A percentile compares a stretch with the other conserved stretches of the same genome.
Conservation (phyloP, 2,329 filamentous ascomycete species). For the Cordyceps tenuipes region DNA sequence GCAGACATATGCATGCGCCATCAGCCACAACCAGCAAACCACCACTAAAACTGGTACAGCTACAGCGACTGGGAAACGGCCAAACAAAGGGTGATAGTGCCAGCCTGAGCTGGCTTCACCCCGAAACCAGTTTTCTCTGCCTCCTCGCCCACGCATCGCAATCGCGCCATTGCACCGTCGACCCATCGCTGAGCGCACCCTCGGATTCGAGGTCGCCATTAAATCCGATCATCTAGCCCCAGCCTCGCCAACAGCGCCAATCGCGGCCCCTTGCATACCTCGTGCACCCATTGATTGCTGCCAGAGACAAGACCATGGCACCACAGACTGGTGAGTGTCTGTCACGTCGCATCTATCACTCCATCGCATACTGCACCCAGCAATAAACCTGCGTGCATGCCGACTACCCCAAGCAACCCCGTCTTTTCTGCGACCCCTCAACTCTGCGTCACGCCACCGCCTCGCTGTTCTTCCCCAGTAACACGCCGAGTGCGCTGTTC, state of each 20-base stretch:
- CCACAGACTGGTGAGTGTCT: conserved; percentile 16
- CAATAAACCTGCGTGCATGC: neutral
- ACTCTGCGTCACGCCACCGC: neutral
- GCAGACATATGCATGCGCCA: neutral
- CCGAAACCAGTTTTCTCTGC: conserved; percentile 5
- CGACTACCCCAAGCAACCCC: neutral
- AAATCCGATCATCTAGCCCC: neutral
- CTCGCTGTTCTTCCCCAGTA: neutral
- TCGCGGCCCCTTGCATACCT: neutral
- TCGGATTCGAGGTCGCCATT: neutral
- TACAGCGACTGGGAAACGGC: too few relatives aligned
- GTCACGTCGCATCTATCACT: conserved; percentile 6
- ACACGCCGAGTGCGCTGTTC: neutral
- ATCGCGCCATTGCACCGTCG: neutral
- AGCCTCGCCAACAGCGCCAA: neutral
- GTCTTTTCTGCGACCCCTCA: conserved; percentile 8
- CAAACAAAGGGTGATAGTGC: conserved; percentile 9
- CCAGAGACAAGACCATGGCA: conserved; percentile 12
- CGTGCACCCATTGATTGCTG: neutral
- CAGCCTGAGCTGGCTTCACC: neutral
- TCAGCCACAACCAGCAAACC: too few relatives aligned
- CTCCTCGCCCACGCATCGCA: conserved; percentile 4
- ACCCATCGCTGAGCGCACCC: neutral
- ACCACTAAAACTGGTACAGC: too few relatives aligned
- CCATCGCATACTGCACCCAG: neutral